Evolutionary conservation across 139 green algal species (phyloP).

Genomic region (Haematococcus lacustris): DNA sequence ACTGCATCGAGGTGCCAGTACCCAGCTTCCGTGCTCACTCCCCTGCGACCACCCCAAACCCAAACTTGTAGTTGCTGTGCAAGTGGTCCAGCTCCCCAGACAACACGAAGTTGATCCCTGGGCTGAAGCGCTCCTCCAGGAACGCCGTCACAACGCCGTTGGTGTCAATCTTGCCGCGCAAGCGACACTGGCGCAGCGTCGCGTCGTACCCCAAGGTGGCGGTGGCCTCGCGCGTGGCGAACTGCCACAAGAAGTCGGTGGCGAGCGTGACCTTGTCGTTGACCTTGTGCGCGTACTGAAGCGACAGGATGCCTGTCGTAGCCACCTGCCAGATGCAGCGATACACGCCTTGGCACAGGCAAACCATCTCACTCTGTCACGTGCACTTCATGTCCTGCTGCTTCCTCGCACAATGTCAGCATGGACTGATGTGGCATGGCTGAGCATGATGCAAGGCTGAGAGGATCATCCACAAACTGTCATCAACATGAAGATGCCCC

Average conservation of each 20-base stretch:
- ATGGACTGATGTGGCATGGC: no score
- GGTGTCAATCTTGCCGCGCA: slow-evolving; percentile 60
- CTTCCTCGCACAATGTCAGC: no score
- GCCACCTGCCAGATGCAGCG: slow-evolving; percentile 88
- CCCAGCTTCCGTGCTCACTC: no score
- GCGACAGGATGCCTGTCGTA: slow-evolving; percentile 85
- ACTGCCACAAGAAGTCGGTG: slow-evolving; percentile 92
- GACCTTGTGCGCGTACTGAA: slow-evolving; percentile 86
- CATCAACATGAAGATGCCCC: no score
- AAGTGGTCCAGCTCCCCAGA: slow-evolving; percentile 91
- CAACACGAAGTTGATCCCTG: slow-evolving; percentile 94
- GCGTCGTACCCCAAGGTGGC: slow-evolving; percentile 96
- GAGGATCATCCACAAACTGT: no score
- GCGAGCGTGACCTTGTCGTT: slow-evolving; percentile 61
- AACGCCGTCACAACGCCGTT: slow-evolving; percentile 74
- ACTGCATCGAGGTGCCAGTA: no score
- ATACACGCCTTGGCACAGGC: no score
- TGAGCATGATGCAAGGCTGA: no score
- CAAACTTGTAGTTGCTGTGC: slow-evolving; percentile 88
- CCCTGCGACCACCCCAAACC: slow-evolving; percentile 35
- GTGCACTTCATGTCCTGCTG: no score
- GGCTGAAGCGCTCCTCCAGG: slow-evolving; percentile 91
- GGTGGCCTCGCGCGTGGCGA: slow-evolving; percentile 74
- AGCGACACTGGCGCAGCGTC: slow-evolving; percentile 69
- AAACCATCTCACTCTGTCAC: no score